Evolutionary conservation across 345 rosid genomes (phyloP), one percentile per base, ranked within the genome.

Genomic region (Lepidium africanum): DNA sequence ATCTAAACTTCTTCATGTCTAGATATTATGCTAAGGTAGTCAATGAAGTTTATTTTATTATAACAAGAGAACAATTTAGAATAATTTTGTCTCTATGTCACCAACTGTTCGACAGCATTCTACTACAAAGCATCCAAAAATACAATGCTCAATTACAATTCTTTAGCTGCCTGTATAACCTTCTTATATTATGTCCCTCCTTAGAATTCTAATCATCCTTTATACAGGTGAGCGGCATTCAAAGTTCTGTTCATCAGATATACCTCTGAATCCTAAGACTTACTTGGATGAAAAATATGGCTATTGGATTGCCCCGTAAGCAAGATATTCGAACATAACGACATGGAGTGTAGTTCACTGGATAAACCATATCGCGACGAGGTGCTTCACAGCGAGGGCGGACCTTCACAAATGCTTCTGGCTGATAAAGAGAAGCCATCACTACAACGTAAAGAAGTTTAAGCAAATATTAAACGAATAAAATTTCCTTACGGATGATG

Each of bases 381-480:
- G 96, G 96, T 43, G 93, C 96, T 81, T 89, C 96, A 77, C 93
- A 89, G 13, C 93, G 89, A 10, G 96, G 89, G 27, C 96, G 88
- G 75, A 81, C 93, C 75, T 80, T 89, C 50, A 82, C 82, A 81
- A 89, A 87, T 68, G 91, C 77, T 77, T 89, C 96, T 12, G 96
- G 96, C 96, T 89, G 84, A 33, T 68, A 73, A 84, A 49, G 60
- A 47, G 65, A 72, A 37, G 23, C 43, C 41, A 46, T 60, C 61
- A 66, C 10, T 40, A 67, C 49, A 67, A 7, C 41, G 63, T 54
- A 52, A 51, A 32, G 15, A 56, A 35, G 37, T 30, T 36, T 59
- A 21, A 33, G 27, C 57, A 7, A 43, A 19, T 11, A 73, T 50
- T 35, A 36, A 58, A 58, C 6, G 40, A 45, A 55, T 21, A 19